Percentiles rank a stretch among this genome's conserved stretches.
These are phyloP conservation scores for Termitomyces sp. DNA, from an alignment of 768 basidiomycete species.

Conservation along the genomic window DNA sequence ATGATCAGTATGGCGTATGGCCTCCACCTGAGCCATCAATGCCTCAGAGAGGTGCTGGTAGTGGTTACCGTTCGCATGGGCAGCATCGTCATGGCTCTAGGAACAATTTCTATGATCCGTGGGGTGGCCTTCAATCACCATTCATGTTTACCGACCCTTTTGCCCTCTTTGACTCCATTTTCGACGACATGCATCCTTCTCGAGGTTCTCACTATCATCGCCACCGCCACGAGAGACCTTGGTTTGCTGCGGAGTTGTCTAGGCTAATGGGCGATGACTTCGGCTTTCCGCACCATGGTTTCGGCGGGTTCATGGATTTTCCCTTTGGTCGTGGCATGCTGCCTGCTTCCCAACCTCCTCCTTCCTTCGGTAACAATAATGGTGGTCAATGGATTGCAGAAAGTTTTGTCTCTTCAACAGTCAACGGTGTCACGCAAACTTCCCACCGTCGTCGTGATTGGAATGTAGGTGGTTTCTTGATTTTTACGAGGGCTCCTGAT, in stretches of 20 bases:
- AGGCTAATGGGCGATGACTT: slow-evolving; percentile 26
- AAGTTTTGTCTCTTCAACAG: slow-evolving; percentile 47
- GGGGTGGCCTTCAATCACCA: slow-evolving; percentile 22
- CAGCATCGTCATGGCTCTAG: slow-evolving; percentile 19
- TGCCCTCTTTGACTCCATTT: slow-evolving; percentile 66
- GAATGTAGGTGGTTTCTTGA: slow-evolving; percentile 37
- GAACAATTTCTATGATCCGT: slow-evolving; percentile 31
- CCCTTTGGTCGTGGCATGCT: slow-evolving; percentile 13
- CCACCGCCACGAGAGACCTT: slow-evolving; percentile 21
- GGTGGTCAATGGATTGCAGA: slow-evolving; percentile 42
- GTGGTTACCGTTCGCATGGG: slow-evolving; percentile 14
- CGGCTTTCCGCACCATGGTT: slow-evolving; percentile 28
- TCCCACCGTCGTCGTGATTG: slow-evolving; percentile 49
- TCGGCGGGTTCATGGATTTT: slow-evolving; percentile 19
- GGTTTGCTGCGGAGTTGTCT: slow-evolving; percentile 24
- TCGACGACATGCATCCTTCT: slow-evolving; percentile 36
- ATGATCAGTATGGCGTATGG: slow-evolving; percentile 71
- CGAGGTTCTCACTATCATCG: slow-evolving; percentile 18
- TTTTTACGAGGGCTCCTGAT: background rate
- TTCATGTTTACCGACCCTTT: slow-evolving; percentile 73
- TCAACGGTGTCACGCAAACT: slow-evolving; percentile 68
- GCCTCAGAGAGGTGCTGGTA: slow-evolving; percentile 1
- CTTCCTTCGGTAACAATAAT: slow-evolving; percentile 18
- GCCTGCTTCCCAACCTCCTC: slow-evolving; percentile 13
- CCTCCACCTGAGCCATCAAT: slow-evolving; percentile 47